These are phyloP conservation scores for Vinca minor DNA, from an alignment of 257 asterid species.

Conservation along the genomic window DNA sequence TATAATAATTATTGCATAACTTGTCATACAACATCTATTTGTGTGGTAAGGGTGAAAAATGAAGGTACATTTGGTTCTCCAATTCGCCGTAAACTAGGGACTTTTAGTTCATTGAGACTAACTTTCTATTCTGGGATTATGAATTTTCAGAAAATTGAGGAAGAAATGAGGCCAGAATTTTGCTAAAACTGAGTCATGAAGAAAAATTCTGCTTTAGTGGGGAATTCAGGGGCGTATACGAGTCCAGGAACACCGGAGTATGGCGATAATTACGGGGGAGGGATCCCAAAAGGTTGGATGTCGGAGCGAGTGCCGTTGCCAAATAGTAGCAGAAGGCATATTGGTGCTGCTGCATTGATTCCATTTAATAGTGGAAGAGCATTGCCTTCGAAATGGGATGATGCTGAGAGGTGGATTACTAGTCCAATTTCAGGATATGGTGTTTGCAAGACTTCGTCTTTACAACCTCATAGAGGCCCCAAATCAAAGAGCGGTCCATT, in stretches of 20 bases:
- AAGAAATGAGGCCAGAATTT: slow-evolving; percentile 14
- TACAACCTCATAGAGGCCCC: slow-evolving; percentile 45
- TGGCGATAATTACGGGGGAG: slow-evolving; percentile 35
- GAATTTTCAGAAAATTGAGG: slow-evolving; percentile 12
- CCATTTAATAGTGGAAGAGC: slow-evolving; percentile 74
- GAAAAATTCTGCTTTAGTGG: slow-evolving; percentile 35
- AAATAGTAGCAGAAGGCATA: slow-evolving; percentile 36
- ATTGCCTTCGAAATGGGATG: slow-evolving; percentile 95
- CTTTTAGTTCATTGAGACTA: not conserved
- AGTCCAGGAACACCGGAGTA: slow-evolving; percentile 92
- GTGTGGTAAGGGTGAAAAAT: slow-evolving; percentile 12
- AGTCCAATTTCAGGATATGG: slow-evolving; percentile 67
- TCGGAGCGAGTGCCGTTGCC: slow-evolving; percentile 67
- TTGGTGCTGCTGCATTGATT: slow-evolving; percentile 56
- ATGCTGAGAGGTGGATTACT: slow-evolving; percentile 95
- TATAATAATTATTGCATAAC: not conserved
- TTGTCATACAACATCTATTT: not conserved
- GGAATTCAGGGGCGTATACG: slow-evolving; percentile 69
- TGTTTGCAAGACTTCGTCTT: slow-evolving; percentile 22
- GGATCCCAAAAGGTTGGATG: slow-evolving; percentile 58
- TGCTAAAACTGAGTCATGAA: slow-evolving; percentile 37
- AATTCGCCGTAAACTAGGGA: not conserved
- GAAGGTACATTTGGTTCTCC: slow-evolving; percentile 1
- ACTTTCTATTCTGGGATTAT: slow-evolving; percentile 1
- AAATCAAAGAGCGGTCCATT: slow-evolving; percentile 91